These are phyloP conservation scores for Clathrospora elynae DNA, from an alignment of 2,329 filamentous ascomycete genomes.

Conservation along the genomic window DNA sequence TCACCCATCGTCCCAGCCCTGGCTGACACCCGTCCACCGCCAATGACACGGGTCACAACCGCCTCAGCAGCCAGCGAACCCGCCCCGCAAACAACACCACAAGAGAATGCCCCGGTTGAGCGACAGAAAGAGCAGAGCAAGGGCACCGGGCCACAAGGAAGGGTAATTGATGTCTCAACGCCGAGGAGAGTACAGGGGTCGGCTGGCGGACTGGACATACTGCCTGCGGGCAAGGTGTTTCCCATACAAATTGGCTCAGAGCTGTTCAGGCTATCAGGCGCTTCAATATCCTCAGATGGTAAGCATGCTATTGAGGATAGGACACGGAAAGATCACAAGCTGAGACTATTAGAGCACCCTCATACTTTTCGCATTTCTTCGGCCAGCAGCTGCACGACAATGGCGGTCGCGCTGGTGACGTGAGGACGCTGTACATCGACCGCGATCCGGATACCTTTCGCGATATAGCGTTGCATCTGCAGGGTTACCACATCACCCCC, in stretches of 20 bases:
- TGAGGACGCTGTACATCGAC: slow-evolving; percentile 92
- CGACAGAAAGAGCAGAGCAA: slow-evolving; percentile 36
- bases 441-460: slow-evolving; percentile 86
- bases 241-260: slow-evolving; percentile 72
- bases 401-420: slow-evolving; percentile 61
- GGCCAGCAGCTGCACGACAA: slow-evolving; percentile 74
- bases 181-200: slow-evolving; percentile 39
- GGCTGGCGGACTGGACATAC: slow-evolving; percentile 47
- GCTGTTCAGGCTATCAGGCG: slow-evolving; percentile 70
- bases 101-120: slow-evolving; percentile 24
- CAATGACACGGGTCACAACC: slow-evolving; percentile 25
- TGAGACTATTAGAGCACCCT: slow-evolving; percentile 75
- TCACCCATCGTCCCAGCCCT: slow-evolving; percentile 28
- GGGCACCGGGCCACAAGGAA: slow-evolving; percentile 41
- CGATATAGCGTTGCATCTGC: slow-evolving; percentile 87
- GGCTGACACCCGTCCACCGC: slow-evolving; percentile 24
- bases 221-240: slow-evolving; percentile 74
- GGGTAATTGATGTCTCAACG: slow-evolving; percentile 42
- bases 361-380: slow-evolving; percentile 96
- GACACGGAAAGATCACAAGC: slow-evolving; percentile 29
- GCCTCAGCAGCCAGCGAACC: slow-evolving; percentile 23
- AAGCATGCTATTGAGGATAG: slow-evolving; percentile 40
- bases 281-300: slow-evolving; percentile 75
- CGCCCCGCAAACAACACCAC: slow-evolving; percentile 13
- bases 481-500: slow-evolving; percentile 85